phyloP scores from a whole-genome alignment of 352 stramenopile species.

The Pilasporangium apinafurcum region DNA sequence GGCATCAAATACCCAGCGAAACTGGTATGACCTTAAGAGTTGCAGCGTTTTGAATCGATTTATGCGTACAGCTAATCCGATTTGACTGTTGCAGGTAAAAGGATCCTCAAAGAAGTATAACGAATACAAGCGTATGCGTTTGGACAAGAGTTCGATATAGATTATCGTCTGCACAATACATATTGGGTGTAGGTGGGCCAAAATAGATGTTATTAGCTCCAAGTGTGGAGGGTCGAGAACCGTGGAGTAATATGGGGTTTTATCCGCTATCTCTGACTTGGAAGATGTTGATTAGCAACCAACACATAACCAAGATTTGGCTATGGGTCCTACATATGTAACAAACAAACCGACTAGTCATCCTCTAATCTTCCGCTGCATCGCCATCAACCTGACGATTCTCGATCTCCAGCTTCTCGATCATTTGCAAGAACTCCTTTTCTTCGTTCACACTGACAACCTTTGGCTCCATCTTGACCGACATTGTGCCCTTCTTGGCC shows the following conservation, averaged over 20 bases:
- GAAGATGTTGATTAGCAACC: too few species aligned
- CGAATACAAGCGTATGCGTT: constrained; percentile 63
- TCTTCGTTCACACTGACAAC: constrained; percentile 98
- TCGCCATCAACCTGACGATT: constrained; percentile 98
- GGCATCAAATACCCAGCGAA: constrained; percentile 78
- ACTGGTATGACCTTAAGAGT: constrained; percentile 6
- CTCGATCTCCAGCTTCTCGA: constrained; percentile 98
- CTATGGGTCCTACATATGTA: too few species aligned
- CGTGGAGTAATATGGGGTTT: too few species aligned
- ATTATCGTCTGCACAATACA: too few species aligned
- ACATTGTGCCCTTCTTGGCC: constrained; percentile 92
- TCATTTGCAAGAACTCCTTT: constrained; percentile 98
- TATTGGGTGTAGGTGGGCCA: too few species aligned
- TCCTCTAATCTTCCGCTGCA: constrained; percentile 90
- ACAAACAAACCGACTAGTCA: too few species aligned
- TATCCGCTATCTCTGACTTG: too few species aligned
- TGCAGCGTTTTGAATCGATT: background rate
- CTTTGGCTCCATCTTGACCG: constrained; percentile 99
- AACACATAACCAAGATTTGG: too few species aligned
- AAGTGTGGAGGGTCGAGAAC: too few species aligned
- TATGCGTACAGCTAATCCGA: too few species aligned
- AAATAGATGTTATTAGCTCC: too few species aligned
- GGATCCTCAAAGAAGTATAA: constrained; percentile 79
- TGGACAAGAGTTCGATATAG: constrained; percentile 38
- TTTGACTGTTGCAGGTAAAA: constrained; percentile 43